These are phyloP conservation scores for Pelargonium citronellum DNA, from an alignment of 441 rosid genomes.

Conservation along the genomic window DNA sequence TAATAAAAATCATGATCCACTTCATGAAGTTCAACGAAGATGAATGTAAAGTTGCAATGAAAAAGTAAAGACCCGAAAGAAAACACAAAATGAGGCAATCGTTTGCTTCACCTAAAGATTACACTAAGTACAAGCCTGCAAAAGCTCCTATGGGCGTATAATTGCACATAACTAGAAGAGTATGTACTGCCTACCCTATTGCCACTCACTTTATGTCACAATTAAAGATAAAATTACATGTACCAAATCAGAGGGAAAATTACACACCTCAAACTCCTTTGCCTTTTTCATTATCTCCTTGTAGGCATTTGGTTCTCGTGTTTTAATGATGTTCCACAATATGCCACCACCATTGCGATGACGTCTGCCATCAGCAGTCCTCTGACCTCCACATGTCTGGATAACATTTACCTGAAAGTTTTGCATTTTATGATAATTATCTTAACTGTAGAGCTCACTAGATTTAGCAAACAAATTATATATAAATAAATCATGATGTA, in stretches of 20 bases:
- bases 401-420: conserved; percentile 66
- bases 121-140: background rate
- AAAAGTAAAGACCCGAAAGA: no score
- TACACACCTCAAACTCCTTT: conserved; percentile 80
- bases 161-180: no score
- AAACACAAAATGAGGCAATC: no score
- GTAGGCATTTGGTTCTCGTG: conserved; percentile 61
- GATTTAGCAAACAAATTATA: background rate
- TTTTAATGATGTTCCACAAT: conserved; percentile 76
- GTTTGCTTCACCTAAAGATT: no score
- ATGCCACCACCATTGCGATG: conserved; percentile 76
- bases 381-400: conserved; percentile 89
- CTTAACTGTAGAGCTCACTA: background rate
- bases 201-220: background rate
- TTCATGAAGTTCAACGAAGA: background rate
- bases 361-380: conserved; percentile 80
- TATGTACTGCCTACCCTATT: background rate
- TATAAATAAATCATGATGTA: background rate
- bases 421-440: conserved; percentile 25
- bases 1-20: background rate
- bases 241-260: background rate
- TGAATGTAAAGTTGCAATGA: no score
- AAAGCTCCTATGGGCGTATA: background rate
- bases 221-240: background rate
- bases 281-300: conserved; percentile 77